Base-by-base conservation (phyloP, 2,329 filamentous ascomycete species). In the Fusarium miscanthi region DNA sequence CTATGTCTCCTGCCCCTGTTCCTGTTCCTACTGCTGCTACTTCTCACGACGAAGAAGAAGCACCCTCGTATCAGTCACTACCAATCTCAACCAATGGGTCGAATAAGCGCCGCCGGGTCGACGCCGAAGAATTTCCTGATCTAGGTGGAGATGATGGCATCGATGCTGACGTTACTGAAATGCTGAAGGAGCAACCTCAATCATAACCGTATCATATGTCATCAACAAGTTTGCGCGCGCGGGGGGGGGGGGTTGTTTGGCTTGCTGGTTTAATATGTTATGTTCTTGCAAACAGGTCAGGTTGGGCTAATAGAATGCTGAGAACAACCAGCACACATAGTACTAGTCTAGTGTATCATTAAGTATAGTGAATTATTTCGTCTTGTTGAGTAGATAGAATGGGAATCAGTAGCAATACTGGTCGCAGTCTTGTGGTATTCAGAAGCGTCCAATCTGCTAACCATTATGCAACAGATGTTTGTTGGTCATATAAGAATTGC, bases 71-170 rank as follows among this genome's bases (percentile, higher is more conserved):
- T 61, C 86, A 87, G 63, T 84, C 86, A 6, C 78, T 89, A 5
- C 81, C 86, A 3, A 81, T 88, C 35, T 82, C 84, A 12, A 80
- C 82, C 33, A 89, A 87, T 64, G 87, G 87, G 8, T 83, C 87
- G 9, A 89, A 89, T 74, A 90, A 90, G 78, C 84, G 88, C 65
- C 84, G 87, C 35, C 85, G 88, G 52, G 78, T 90, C 10, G 87
- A 84, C n/a, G 80, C 77, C 4, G 84, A 84, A 17, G 87, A 88
- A 40, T 85, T 89, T 63, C 87, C 87, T 7, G 85, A 89, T 58
- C 80, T 89, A n/a, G 86, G 84, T 13, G 84, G 79, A 25, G 86
- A 88, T 63, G 86, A 88, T 69, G 87, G 84, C 2, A 88, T 90
- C 54, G 88, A 90, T 69, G 83, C 86, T 0, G 87, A 90, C 51